Percentiles rank a stretch among this genome's conserved stretches.
These are phyloP conservation scores for Phytophthora pini DNA, from an alignment of 352 stramenopile genomes.

Conservation along the genomic window DNA sequence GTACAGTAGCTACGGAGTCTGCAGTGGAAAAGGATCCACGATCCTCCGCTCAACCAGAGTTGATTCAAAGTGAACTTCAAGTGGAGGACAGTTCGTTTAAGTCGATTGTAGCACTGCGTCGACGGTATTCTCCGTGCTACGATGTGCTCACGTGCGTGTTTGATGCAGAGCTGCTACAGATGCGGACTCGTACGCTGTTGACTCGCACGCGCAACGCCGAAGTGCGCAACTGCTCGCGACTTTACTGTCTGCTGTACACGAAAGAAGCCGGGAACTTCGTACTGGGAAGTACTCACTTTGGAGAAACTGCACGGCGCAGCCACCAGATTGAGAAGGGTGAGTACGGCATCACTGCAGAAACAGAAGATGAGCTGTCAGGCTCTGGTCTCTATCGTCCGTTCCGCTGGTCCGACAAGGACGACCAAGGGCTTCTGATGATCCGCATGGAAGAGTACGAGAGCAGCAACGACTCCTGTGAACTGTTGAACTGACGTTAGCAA, in stretches of 20 bases:
- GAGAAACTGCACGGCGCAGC: constrained; percentile 26
- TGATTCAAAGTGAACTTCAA: neutral
- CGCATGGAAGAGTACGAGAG: constrained; percentile 46
- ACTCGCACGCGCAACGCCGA: constrained; percentile 21
- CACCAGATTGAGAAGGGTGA: constrained; percentile 28
- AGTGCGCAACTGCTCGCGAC: constrained; percentile 48
- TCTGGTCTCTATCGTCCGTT: constrained; percentile 12
- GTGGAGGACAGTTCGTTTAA: neutral
- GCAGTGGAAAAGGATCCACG: too few species aligned
- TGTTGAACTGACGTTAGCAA: constrained; percentile 1
- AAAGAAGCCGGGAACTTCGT: constrained; percentile 45
- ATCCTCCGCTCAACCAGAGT: too few species aligned
- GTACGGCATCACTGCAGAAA: constrained; percentile 13
- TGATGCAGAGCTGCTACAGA: constrained; percentile 28
- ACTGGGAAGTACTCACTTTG: constrained; percentile 44
- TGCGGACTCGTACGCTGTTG: constrained; percentile 26
- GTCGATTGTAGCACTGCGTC: constrained; percentile 24
- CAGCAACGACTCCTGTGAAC: neutral
- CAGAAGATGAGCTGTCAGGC: constrained; percentile 13
- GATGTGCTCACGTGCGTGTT: constrained; percentile 49
- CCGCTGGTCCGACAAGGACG: constrained; percentile 22
- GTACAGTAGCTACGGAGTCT: constrained; percentile 1
- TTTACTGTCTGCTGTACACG: constrained; percentile 57
- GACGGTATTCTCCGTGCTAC: constrained; percentile 24
- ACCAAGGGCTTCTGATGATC: constrained; percentile 19